Evolutionary conservation across 805 yeast genomes (phyloP).

Genomic region (Kazachstania psychrophila): DNA sequence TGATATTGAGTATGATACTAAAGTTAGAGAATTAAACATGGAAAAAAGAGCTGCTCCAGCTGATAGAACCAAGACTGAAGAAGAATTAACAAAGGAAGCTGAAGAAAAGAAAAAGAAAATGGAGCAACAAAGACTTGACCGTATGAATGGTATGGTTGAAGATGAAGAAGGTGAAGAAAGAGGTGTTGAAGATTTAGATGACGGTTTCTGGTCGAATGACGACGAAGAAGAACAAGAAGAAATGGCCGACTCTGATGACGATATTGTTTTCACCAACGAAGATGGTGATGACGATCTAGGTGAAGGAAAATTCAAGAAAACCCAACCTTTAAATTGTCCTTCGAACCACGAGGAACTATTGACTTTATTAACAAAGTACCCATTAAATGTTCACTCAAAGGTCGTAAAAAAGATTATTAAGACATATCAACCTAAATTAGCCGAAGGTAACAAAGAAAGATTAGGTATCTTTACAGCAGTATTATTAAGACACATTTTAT

Average conservation of each 20-base stretch:
- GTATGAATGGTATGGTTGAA: constrained; percentile 62
- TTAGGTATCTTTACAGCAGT: constrained; percentile 55
- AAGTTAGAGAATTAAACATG: constrained; percentile 55
- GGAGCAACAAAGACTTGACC: constrained; percentile 57
- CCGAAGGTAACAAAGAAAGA: constrained; percentile 72
- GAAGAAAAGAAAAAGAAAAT: constrained; percentile 50
- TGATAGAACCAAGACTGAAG: constrained; percentile 70
- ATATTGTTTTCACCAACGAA: constrained; percentile 29
- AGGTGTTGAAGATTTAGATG: constrained; percentile 62
- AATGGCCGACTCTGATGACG: constrained; percentile 36
- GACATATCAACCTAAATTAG: constrained; percentile 64
- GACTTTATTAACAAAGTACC: constrained; percentile 27
- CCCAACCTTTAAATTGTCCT: constrained; percentile 38
- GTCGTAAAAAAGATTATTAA: constrained; percentile 48
- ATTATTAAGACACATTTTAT: constrained; percentile 52
- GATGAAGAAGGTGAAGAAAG: constrained; percentile 35
- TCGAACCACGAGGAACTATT: constrained; percentile 36
- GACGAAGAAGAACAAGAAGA: constrained; percentile 35
- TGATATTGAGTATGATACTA: constrained; percentile 49
- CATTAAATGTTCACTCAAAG: constrained; percentile 36
- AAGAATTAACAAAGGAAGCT: constrained; percentile 54
- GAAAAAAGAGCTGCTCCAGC: constrained; percentile 76
- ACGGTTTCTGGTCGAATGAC: constrained; percentile 57
- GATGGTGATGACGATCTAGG: constrained; percentile 21
- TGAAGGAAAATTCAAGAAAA: constrained; percentile 3